Evolutionary conservation across 495 filamentous ascomycete genomes (phyloP), one percentile per base, ranked within the genome.

Genomic region (Extremus antarcticus): DNA sequence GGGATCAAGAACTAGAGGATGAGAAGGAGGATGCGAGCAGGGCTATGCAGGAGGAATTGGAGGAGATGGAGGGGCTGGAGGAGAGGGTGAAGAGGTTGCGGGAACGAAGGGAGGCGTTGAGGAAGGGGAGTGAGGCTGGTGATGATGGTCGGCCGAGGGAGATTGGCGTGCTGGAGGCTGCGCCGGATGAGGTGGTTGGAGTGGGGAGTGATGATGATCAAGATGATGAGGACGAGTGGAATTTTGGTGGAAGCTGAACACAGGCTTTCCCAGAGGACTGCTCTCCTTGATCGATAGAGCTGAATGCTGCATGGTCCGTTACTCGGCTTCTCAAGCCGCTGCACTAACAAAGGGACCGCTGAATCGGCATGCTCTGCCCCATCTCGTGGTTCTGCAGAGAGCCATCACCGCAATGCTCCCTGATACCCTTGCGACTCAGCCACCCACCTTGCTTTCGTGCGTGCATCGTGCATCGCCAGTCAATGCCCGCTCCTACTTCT

Each of bases 31-130:
- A 94, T 63, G 89, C 90, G 2, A 83, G 81, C 20, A 78, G 86
- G 47, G 78, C 32, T 3, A 67, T 96, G 54, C 83, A 91, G 66
- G 83, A 86, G 54, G 92, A 98, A 67, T 88, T 97, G 66, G 92
- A 94, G 50, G 84, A 92, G 65, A 96, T 97, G 91, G 88, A 92
- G 65, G 81, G 81, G 51, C 76, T 95, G 45, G 92, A 96, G 69
- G 81, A 82, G 60, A 77, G 90, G 39, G 86, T 95, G 8, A 73
- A 76, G 62, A 79, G 75, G 62, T 68, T 98, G 56, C 85, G 90
- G 63, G 85, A 90, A 61, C 81, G 73, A 65, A 72, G 79, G 51
- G 82, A 86, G 59, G 71, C 75, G 43, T 59, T 85, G 46, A 68
- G 82, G 39, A 79, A 79, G 58, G 74, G 70, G 3, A 38, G 22